Evolutionary conservation across 345 rosid genomes (phyloP), one percentile per base, ranked within the genome.

Genomic region (Melaleuca quinquenervia): DNA sequence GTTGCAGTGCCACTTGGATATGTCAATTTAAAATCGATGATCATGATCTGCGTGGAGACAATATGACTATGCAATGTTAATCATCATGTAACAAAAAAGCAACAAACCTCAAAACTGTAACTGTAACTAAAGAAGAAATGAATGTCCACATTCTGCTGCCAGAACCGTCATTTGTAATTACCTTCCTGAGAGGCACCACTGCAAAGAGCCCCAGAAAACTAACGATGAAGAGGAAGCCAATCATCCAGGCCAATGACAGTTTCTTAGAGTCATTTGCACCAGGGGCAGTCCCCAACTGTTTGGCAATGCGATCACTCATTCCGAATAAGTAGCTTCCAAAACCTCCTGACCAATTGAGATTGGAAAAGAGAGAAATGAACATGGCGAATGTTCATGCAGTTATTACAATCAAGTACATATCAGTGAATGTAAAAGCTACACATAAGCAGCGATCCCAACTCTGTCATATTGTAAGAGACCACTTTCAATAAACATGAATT

Each of bases 1-100:
- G 98, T 95, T 54, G 97, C 98, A 36, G 98, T 94, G 45, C 98
- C 98, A 88, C 97, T 95, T 84, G 97, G 97, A 84, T 95, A 95
- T 27, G 92, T 91, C 88, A 94, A 87, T 84, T 94, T 95, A 90
- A 92, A 94, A 87, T 95, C 94, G 85, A 95, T 84, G 85, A 95
- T 91, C 98, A 95, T 94, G 36, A 94, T 91, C 98, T 94, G 91
- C 75, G 89, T 6, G 6, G 75, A 21, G n/a, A 60, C 27, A 7
- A 50, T 22, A n/a, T 20, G 48, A 54, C 60, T 44, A 11, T 85
- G 21, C 53, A 85, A 84, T 52, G 70, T 84, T 50, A 49, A 12
- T 49, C 14, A 78, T 22, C 36, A 83, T 27, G 15, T 56, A 16
- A 52, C 53, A 52, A 74, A 20, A 27, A 44, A 3, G 21, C 29